Conservation (phyloP, 805 yeast genomes). For the Zygotorulaspora chibaensis region DNA sequence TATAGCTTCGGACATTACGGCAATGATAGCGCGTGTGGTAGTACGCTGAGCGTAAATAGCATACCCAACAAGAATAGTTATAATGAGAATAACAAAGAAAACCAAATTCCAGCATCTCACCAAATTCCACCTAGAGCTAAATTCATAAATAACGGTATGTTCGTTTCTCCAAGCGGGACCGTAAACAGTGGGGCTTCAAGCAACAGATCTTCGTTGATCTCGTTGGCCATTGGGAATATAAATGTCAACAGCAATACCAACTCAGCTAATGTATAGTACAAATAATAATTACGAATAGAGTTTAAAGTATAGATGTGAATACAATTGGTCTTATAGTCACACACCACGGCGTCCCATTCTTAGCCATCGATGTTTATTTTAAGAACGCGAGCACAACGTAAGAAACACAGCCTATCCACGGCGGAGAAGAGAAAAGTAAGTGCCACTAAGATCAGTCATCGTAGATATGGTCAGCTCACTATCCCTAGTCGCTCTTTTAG, state of each 20-base stretch:
- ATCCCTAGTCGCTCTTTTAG: conserved; percentile 4
- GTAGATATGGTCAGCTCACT: conserved; percentile 3
- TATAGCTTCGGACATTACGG: conserved; percentile 28
- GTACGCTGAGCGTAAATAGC: conserved; percentile 30
- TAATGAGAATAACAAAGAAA: conserved; percentile 25
- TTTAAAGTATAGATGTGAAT: too few relatives aligned
- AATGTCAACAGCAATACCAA: conserved; percentile 8
- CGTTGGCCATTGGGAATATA: conserved; percentile 21
- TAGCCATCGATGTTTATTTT: neutral
- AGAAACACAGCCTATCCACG: neutral
- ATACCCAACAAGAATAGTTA: conserved; percentile 16
- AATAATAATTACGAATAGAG: too few relatives aligned
- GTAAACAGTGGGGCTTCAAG: conserved; percentile 25
- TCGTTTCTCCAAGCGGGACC: conserved; percentile 26
- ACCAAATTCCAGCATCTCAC: conserved; percentile 20
- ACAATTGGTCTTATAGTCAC: neutral
- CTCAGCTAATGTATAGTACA: neutral
- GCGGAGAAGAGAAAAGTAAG: too few relatives aligned
- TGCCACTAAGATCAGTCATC: too few relatives aligned
- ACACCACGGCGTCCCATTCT: neutral
- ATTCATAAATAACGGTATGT: conserved; percentile 27
- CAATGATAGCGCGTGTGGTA: conserved; percentile 28
- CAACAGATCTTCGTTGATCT: conserved; percentile 27
- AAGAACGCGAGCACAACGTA: neutral
- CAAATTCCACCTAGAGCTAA: conserved; percentile 31